Evolutionary conservation across 805 yeast genomes (phyloP).

Genomic region (Suhomyces sp.): DNA sequence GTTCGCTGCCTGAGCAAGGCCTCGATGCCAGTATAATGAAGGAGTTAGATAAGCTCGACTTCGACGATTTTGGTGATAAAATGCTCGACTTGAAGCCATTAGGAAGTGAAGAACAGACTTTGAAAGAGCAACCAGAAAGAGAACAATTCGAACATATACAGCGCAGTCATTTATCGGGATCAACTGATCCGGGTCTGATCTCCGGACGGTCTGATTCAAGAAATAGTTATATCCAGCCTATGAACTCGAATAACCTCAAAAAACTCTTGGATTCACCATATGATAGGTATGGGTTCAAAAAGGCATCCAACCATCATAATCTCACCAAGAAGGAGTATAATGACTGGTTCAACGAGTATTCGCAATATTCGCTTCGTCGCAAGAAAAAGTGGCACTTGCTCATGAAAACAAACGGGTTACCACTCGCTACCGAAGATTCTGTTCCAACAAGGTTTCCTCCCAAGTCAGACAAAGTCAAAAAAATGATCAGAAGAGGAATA

Average conservation of each 20-base stretch:
- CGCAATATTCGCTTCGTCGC: conserved; percentile 59
- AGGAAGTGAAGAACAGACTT: no score
- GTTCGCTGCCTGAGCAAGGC: conserved; percentile 2
- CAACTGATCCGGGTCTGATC: no score
- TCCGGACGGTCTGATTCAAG: no score
- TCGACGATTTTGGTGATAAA: no score
- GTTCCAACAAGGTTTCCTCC: conserved; percentile 72
- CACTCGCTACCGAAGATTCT: conserved; percentile 33
- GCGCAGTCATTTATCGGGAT: no score
- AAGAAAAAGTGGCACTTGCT: conserved; percentile 74
- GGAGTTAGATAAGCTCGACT: conserved; percentile 5
- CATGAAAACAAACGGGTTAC: conserved; percentile 67
- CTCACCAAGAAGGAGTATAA: conserved; percentile 60
- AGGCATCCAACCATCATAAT: conserved; percentile 47
- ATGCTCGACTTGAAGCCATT: no score
- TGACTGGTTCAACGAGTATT: conserved; percentile 72
- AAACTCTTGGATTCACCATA: conserved; percentile 6
- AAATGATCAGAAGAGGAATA: conserved; percentile 85
- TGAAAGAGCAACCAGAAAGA: no score
- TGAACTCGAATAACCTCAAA: conserved; percentile 3
- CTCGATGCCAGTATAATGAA: conserved; percentile 4
- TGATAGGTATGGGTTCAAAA: conserved; percentile 89
- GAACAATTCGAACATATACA: no score
- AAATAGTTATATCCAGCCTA: conserved; percentile 4
- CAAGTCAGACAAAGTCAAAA: conserved; percentile 70